Conservation (phyloP, 2,329 filamentous ascomycete genomes). For the Corinectria fuckeliana region DNA sequence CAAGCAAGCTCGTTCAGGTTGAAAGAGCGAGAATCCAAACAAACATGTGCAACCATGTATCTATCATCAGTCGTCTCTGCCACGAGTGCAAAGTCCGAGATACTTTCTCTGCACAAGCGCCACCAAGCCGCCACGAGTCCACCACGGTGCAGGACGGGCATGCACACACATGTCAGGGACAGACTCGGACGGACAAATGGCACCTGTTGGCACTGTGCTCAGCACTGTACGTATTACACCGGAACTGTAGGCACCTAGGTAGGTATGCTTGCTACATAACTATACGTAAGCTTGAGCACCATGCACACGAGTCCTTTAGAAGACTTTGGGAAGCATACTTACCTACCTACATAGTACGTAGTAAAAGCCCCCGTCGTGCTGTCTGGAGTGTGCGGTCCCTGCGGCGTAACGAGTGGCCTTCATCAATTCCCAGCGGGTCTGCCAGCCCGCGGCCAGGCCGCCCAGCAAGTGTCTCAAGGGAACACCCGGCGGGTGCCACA, state of each 20-base stretch:
- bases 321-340: background rate
- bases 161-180: background rate
- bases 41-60: background rate
- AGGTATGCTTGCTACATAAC: background rate
- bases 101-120: background rate
- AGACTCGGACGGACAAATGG: no score
- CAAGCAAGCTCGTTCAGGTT: no score
- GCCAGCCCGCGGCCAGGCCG: background rate
- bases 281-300: background rate
- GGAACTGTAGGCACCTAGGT: no score
- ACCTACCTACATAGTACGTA: background rate
- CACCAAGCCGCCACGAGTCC: background rate
- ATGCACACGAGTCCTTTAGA: background rate
- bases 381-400: slow-evolving; percentile 18
- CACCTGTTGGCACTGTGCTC: background rate
- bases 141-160: background rate
- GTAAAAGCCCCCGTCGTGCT: background rate
- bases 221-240: background rate
- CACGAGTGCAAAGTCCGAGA: no score
- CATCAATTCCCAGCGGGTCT: background rate
- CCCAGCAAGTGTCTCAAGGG: no score
- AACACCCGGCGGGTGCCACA: background rate
- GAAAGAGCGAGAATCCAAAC: background rate
- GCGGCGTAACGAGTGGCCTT: slow-evolving; percentile 9
- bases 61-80: background rate